Base-by-base conservation (phyloP, 768 basidiomycete species). In the Peribolospora kevripleyi region DNA sequence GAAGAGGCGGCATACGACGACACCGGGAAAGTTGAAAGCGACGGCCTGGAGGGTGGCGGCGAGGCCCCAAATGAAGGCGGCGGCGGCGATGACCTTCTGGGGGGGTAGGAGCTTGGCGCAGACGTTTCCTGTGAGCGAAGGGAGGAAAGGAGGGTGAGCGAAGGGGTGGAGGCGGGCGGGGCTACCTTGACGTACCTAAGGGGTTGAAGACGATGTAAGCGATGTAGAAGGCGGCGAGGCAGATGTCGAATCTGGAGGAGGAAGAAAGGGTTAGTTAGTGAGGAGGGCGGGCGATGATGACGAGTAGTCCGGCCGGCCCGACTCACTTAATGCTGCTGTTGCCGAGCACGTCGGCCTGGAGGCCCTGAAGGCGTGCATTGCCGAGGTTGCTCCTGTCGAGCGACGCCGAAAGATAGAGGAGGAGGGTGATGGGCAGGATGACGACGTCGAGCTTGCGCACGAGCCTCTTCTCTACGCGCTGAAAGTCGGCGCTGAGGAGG, bases 361-460 rank as follows among this genome's bases (percentile, higher is more conserved):
- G 63, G 10, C 70, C 70, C 56, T 65, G 63, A 2, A 69, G 56
- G 7, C 63, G 56, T 4, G 66, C 66, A 52, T 68, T 68, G 40
- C 65, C 68, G 46, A 69, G 46, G 51, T 68, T 68, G 1, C 69
- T 68, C 46, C 70, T 57, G 50, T 70, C 70, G 39, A 71, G 64
- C 58, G 70, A 71, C 4, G 69, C 70, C 7, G 64, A 61, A 10
- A 69, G 59, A 57, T 71, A 71, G 10, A 71, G 61, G 7, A 70
- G 57, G 1, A 66, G 64, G 3, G 70, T 68, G 53, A 70, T 62
- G 6, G 70, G 70, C 36, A 71, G 48, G 55, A 71, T 70, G 40
- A 65, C 57, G 4, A 63, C 9, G 57, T 58, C 61, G 4, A 61
- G n/a, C 46, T 62, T 62, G 11, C 51, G 8, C 0, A 62, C 54